Conservation (phyloP, 2,329 filamentous ascomycete species). For the Pseudocercospora fuligena region DNA sequence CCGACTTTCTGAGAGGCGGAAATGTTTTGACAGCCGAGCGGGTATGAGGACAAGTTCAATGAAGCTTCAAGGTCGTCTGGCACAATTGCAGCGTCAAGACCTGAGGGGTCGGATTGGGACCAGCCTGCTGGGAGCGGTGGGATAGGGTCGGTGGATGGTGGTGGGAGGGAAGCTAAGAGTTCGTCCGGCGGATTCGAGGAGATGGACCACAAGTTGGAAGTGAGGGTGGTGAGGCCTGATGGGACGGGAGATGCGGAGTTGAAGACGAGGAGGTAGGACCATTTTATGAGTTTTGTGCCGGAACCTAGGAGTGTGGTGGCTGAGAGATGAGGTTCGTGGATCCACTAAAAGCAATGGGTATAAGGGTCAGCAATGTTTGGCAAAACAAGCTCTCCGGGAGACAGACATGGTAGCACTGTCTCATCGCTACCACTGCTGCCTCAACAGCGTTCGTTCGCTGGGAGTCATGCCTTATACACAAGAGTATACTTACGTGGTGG, state of each 20-base stretch:
- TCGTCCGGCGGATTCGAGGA: slow-evolving; percentile 21
- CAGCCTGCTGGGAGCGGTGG: slow-evolving; percentile 28
- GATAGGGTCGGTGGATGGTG: background rate
- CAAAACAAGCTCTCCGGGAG: no score
- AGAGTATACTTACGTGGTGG: no score
- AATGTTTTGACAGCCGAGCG: slow-evolving; percentile 15
- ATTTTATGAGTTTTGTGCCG: slow-evolving; percentile 17
- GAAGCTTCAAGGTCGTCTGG: slow-evolving; percentile 29
- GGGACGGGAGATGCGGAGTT: background rate
- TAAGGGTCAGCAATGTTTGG: no score
- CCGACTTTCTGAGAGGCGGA: slow-evolving; percentile 1
- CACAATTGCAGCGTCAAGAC: slow-evolving; percentile 26
- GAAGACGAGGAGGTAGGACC: slow-evolving; percentile 29
- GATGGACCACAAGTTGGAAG: slow-evolving; percentile 27
- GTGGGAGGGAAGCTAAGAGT: slow-evolving; percentile 11
- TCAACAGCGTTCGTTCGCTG: no score
- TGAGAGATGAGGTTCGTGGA: slow-evolving; percentile 27
- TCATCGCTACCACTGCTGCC: no score
- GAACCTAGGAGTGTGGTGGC: slow-evolving; percentile 21
- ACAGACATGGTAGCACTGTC: no score
- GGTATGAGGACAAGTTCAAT: slow-evolving; percentile 21
- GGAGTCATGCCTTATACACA: no score
- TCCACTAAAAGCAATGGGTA: no score
- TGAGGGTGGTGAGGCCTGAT: background rate
- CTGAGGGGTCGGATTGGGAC: slow-evolving; percentile 23